Conservation (phyloP, 2,329 filamentous ascomycete species). For the Zalaria sp. region DNA sequence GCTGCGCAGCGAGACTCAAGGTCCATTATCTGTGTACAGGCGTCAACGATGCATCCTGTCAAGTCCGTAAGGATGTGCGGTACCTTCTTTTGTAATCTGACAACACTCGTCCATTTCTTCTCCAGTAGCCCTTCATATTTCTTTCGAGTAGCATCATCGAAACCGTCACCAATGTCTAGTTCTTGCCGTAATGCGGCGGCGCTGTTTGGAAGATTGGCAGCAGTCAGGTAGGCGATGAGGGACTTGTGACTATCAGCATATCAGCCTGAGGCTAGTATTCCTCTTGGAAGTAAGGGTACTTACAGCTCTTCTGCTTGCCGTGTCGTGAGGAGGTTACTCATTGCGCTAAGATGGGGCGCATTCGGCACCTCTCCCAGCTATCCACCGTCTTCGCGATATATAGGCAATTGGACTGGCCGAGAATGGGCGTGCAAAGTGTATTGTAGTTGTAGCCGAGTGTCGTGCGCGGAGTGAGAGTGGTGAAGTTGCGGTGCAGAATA, state of each 20-base stretch:
- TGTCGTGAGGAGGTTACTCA: conserved; percentile 63
- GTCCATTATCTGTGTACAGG: conserved; percentile 63
- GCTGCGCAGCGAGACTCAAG: conserved; percentile 61
- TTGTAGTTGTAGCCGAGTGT: too few species aligned
- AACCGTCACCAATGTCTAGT: conserved; percentile 53
- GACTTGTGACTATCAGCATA: conserved; percentile 63
- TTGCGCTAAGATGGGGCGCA: conserved; percentile 20
- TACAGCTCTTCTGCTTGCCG: conserved; percentile 84
- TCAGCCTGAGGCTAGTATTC: conserved; percentile 13
- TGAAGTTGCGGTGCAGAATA: too few species aligned
- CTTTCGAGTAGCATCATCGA: conserved; percentile 71
- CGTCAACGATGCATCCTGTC: conserved; percentile 1
- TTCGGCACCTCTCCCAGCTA: not conserved
- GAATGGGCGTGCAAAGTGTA: too few species aligned
- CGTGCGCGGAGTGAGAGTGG: too few species aligned
- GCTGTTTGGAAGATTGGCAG: conserved; percentile 55
- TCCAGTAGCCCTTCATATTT: conserved; percentile 90
- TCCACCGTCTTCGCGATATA: too few species aligned
- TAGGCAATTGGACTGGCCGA: too few species aligned
- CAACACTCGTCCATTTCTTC: conserved; percentile 97
- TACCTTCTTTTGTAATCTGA: conserved; percentile 90
- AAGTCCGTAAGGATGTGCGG: conserved; percentile 4
- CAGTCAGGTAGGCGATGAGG: conserved; percentile 75
- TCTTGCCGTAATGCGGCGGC: conserved; percentile 64
- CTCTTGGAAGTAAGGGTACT: conserved; percentile 23